Evolutionary conservation across 2,329 filamentous ascomycete species (phyloP), one percentile per base, ranked within the genome.

Genomic region (Coniosporium tulheliwenetii): DNA sequence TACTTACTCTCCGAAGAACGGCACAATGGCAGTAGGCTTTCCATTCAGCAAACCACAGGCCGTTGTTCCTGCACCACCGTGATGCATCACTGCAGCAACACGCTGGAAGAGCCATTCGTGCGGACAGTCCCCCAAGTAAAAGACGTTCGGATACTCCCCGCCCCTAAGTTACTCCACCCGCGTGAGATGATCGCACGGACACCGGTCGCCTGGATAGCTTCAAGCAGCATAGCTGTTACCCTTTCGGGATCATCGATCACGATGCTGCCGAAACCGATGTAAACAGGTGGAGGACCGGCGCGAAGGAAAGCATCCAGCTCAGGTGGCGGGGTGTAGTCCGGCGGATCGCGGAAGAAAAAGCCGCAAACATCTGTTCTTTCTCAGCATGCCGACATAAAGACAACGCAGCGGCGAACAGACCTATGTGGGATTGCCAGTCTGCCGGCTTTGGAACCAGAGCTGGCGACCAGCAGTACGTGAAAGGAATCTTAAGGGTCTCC

Each of bases 241-340:
- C 64, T 73, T 43, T 81, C 73, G 0, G 81, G 81, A 45, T 87
- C 77, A 42, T 86, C 80, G 0, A 87, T 77, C 1, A 89, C 82
- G 40, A 89, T 89, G 0, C 80, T 85, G 0, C 83, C 83, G 49
- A 91, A 91, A 0, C 84, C 84, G 44, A 89, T 83, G 52, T 89
- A 89, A 0, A 89, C 72, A 0, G 84, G 84, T 3, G 81, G 75
- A 1, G 79, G 73, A 0, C 84, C 82, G 16, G 69, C 70, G 12
- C 69, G 69, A 1, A 91, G 64, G 48, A 87, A 89, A 0, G 66
- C 64, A 1, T 69, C 69, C 12, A 91, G 65, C 2, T 80, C 77
- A 1, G 73, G 67, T 0, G 75, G 70, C 0, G 84, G 82, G 0
- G 66, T 76, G 49, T 77, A 89, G 3, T 71, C 70, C 0, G 73